Evolutionary conservation across 2,329 filamentous ascomycete genomes (phyloP).

Genomic region (Akanthomyces dipterigenus): DNA sequence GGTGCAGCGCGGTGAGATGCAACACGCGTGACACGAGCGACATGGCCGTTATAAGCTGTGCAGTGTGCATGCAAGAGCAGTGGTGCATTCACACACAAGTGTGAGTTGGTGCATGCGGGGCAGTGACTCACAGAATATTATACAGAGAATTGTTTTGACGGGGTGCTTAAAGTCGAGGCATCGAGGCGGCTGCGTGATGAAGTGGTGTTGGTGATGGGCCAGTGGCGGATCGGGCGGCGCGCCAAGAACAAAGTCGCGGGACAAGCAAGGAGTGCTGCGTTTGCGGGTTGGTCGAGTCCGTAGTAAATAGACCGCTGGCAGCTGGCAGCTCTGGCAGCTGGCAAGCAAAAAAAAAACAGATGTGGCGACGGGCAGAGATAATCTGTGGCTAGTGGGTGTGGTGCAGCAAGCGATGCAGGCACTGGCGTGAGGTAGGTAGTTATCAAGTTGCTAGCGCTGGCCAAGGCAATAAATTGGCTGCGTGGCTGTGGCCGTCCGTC

Average conservation of each 20-base stretch:
- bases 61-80: neutral
- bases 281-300: neutral
- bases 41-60: neutral
- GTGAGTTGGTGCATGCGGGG: neutral
- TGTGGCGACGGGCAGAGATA: neutral
- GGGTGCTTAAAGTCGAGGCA: neutral
- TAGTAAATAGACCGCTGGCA: neutral
- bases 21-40: neutral
- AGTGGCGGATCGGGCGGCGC: neutral
- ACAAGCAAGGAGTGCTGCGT: neutral
- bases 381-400: neutral
- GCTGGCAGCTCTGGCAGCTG: neutral
- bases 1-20: neutral
- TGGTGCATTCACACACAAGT: neutral
- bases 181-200: neutral
- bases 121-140: neutral
- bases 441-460: neutral
- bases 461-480: neutral
- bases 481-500: neutral
- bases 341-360: neutral
- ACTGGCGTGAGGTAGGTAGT: no score
- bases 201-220: neutral
- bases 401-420: neutral
- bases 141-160: neutral
- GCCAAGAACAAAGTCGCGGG: constrained; percentile 5